Evolutionary conservation across 495 filamentous ascomycete genomes (phyloP).

Genomic region (Acidiella bohemica): DNA sequence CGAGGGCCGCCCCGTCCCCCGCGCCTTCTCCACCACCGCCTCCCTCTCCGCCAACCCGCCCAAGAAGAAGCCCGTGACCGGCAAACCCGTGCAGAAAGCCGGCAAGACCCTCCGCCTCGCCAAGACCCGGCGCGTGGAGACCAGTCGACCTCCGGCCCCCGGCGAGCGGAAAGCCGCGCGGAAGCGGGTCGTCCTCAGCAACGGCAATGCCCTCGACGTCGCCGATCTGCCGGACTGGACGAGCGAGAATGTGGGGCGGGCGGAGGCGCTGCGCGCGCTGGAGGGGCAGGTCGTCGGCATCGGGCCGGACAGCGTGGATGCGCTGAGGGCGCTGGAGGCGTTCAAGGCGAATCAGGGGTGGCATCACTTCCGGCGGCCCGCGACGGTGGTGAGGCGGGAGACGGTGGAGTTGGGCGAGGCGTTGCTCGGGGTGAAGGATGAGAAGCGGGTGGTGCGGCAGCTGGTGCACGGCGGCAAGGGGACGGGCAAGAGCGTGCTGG

Average conservation of each 20-base stretch:
- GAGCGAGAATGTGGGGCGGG: conserved; percentile 27
- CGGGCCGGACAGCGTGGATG: conserved; percentile 56
- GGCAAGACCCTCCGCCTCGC: conserved; percentile 7
- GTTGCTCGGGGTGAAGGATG: conserved; percentile 39
- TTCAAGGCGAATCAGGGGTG: conserved; percentile 89
- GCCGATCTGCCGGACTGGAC: conserved; percentile 47
- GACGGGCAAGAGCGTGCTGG: conserved; percentile 70
- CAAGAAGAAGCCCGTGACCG: conserved; percentile 24
- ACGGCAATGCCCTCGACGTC: conserved; percentile 78
- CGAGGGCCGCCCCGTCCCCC: conserved; percentile 28
- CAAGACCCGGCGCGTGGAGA: conserved; percentile 18
- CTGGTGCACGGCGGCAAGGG: conserved; percentile 61
- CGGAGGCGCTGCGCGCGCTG: conserved; percentile 29
- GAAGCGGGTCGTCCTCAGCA: conserved; percentile 81
- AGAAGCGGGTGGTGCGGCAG: conserved; percentile 45
- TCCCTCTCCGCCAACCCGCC: conserved; percentile 29
- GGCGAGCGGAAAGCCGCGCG: conserved; percentile 79
- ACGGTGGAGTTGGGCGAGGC: conserved; percentile 53
- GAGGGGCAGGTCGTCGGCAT: conserved; percentile 54
- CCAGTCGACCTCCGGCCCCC: conserved; percentile 39
- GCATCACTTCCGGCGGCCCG: conserved; percentile 70
- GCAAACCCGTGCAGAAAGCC: background rate
- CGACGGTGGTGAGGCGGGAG: conserved; percentile 59
- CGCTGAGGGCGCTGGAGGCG: conserved; percentile 65
- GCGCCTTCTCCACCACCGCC: conserved; percentile 23